Percentiles rank a stretch among this genome's conserved stretches.
phyloP scores from a whole-genome alignment of 164 flowering plant species.

The Saururus chinensis region DNA sequence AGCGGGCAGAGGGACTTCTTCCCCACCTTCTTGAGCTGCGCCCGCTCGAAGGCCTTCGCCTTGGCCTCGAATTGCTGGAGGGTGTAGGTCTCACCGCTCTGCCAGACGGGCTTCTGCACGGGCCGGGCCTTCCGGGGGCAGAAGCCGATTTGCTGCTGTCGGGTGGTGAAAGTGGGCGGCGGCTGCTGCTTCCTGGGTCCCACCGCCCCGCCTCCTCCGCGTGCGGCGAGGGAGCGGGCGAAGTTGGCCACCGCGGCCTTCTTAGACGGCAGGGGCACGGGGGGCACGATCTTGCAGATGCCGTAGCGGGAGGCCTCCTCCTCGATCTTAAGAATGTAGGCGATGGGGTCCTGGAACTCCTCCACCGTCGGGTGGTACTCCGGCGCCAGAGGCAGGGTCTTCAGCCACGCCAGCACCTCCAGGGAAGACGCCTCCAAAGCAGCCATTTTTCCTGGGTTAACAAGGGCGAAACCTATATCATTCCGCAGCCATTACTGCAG shows the following conservation, averaged over 20 bases:
- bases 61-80: slow-evolving; percentile 70
- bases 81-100: slow-evolving; percentile 81
- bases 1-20: slow-evolving; percentile 40
- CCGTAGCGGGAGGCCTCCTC: slow-evolving; percentile 83
- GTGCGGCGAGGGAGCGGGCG: slow-evolving; percentile 57
- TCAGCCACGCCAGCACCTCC: slow-evolving; percentile 81
- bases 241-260: slow-evolving; percentile 60
- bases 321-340: slow-evolving; percentile 96
- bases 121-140: slow-evolving; percentile 77
- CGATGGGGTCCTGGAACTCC: slow-evolving; percentile 94
- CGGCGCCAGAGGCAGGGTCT: slow-evolving; percentile 75
- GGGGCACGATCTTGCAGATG: slow-evolving; percentile 99
- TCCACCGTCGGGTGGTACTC: slow-evolving; percentile 77
- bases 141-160: slow-evolving; percentile 96
- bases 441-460: slow-evolving; percentile 3
- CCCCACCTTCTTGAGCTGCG: slow-evolving; percentile 33
- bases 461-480: not conserved
- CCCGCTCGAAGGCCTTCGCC: slow-evolving; percentile 68
- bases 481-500: not conserved
- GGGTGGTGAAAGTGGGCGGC: slow-evolving; percentile 72
- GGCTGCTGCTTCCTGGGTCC: too few species aligned
- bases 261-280: slow-evolving; percentile 53
- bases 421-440: slow-evolving; percentile 13
- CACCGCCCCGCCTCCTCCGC: slow-evolving; percentile 23
- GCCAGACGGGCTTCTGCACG: slow-evolving; percentile 86